Conservation (phyloP, 2,329 filamentous ascomycete genomes). For the Dothistroma septosporum region DNA sequence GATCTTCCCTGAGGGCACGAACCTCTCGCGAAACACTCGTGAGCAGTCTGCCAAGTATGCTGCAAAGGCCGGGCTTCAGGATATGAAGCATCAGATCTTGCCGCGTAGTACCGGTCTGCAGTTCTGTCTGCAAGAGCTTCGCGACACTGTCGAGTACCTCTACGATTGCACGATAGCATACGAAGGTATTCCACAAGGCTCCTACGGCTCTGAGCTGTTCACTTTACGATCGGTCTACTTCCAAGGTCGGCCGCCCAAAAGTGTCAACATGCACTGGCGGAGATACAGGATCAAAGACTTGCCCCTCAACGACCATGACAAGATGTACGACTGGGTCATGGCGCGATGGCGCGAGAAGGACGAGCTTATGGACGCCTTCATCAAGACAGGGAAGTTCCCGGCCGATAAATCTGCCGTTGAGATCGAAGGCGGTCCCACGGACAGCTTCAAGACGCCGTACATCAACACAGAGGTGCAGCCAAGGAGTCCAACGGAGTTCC, state of each 20-base stretch:
- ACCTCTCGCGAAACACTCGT: slow-evolving; percentile 69
- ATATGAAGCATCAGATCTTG: slow-evolving; percentile 67
- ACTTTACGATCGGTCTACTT: slow-evolving; percentile 82
- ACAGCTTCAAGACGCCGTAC: slow-evolving; percentile 39
- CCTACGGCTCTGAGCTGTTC: slow-evolving; percentile 83
- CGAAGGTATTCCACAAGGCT: slow-evolving; percentile 77
- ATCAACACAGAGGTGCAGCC: slow-evolving; percentile 48
- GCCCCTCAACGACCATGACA: slow-evolving; percentile 65
- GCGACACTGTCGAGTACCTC: slow-evolving; percentile 70
- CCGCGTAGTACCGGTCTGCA: slow-evolving; percentile 76
- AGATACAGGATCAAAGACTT: slow-evolving; percentile 76
- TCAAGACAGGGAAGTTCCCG: slow-evolving; percentile 73
- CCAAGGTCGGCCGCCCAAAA: slow-evolving; percentile 82
- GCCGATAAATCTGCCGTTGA: slow-evolving; percentile 49
- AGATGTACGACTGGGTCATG: slow-evolving; percentile 78
- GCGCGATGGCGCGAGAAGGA: slow-evolving; percentile 91
- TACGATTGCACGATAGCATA: slow-evolving; percentile 96
- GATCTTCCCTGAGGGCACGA: slow-evolving; percentile 84
- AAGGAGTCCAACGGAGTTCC: slow-evolving; percentile 38
- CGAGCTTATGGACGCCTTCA: slow-evolving; percentile 73
- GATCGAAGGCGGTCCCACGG: slow-evolving; percentile 28
- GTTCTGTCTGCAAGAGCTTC: slow-evolving; percentile 73
- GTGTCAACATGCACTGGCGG: slow-evolving; percentile 95
- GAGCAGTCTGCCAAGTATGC: slow-evolving; percentile 69
- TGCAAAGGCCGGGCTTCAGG: slow-evolving; percentile 65